A percentile compares a stretch with the other conserved stretches of the same genome.
Evolutionary conservation across 805 yeast species (phyloP).

Genomic region (Aciculoconidium aculeatum): DNA sequence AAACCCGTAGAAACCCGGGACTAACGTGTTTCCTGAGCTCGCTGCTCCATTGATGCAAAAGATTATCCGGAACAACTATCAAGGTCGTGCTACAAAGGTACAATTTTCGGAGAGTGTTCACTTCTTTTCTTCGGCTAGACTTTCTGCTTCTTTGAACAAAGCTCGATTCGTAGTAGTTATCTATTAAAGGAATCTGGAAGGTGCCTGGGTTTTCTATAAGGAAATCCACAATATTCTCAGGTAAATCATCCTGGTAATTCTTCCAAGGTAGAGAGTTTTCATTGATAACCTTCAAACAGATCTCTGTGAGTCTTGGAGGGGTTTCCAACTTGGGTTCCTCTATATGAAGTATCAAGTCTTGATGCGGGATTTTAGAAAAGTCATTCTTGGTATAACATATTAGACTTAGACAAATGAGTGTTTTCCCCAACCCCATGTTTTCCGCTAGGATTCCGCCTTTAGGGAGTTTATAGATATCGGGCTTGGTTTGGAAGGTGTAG

Average conservation of each 20-base stretch:
- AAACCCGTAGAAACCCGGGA: constrained; percentile 26
- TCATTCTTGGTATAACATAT: constrained; percentile 53
- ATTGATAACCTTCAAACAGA: constrained; percentile 40
- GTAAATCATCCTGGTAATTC: constrained; percentile 37
- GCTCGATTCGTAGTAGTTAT: constrained; percentile 15
- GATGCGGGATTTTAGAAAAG: constrained; percentile 37
- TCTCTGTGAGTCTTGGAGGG: constrained; percentile 21
- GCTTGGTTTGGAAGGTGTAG: constrained; percentile 23
- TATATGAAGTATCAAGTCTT: constrained; percentile 16
- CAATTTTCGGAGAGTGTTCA: constrained; percentile 18
- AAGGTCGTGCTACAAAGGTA: constrained; percentile 46
- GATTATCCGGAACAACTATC: constrained; percentile 60
- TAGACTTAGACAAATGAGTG: constrained; percentile 53
- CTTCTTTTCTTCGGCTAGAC: constrained; percentile 11
- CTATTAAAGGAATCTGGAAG: constrained; percentile 29
- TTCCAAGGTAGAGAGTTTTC: constrained; percentile 56
- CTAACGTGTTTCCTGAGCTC: constrained; percentile 55
- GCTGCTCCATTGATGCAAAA: constrained; percentile 58
- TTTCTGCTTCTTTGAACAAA: constrained; percentile 15
- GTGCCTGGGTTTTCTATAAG: constrained; percentile 39
- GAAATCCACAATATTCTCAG: constrained; percentile 32
- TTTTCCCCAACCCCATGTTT: constrained; percentile 66
- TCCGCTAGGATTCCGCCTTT: constrained; percentile 62
- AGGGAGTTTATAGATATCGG: constrained; percentile 43
- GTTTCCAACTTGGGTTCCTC: constrained; percentile 1